Evolutionary conservation across 768 basidiomycete genomes (phyloP).

Genomic region (Trametes villosa): DNA sequence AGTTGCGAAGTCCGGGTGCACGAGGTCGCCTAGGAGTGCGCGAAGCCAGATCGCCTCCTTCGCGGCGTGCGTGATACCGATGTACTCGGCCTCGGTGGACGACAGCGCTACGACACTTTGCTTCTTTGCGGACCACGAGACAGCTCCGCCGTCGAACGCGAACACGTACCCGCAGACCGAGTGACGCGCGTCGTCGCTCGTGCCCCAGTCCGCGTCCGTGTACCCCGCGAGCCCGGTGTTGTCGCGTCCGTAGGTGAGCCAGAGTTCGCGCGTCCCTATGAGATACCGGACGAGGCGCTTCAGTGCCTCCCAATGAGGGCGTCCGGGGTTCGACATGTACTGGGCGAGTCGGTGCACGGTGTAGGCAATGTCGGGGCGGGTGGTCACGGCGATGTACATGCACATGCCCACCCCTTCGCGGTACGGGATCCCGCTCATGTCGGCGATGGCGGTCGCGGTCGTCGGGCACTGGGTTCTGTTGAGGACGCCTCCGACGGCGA

Average conservation of each 20-base stretch:
- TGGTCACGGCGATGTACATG: constrained; percentile 24
- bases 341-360: constrained; percentile 31
- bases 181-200: constrained; percentile 23
- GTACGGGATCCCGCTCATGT: constrained; percentile 25
- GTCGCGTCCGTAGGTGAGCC: constrained; percentile 9
- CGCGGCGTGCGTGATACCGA: constrained; percentile 32
- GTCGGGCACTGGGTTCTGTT: not conserved
- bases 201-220: constrained; percentile 39
- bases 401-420: constrained; percentile 23
- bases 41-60: constrained; percentile 37
- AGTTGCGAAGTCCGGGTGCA: not conserved
- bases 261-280: constrained; percentile 27
- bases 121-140: constrained; percentile 36
- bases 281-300: constrained; percentile 36
- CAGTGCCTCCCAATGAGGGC: constrained; percentile 30
- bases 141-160: constrained; percentile 26
- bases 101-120: constrained; percentile 37
- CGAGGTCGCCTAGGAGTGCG: constrained; percentile 23
- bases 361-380: constrained; percentile 23
- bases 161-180: constrained; percentile 36
- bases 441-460: not conserved
- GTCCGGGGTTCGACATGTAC: constrained; percentile 27
- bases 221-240: constrained; percentile 22
- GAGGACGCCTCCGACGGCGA: constrained; percentile 12
- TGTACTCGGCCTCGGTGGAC: constrained; percentile 42